Evolutionary conservation across 768 basidiomycete genomes (phyloP).

Genomic region (Hydnomerulius pinastri): DNA sequence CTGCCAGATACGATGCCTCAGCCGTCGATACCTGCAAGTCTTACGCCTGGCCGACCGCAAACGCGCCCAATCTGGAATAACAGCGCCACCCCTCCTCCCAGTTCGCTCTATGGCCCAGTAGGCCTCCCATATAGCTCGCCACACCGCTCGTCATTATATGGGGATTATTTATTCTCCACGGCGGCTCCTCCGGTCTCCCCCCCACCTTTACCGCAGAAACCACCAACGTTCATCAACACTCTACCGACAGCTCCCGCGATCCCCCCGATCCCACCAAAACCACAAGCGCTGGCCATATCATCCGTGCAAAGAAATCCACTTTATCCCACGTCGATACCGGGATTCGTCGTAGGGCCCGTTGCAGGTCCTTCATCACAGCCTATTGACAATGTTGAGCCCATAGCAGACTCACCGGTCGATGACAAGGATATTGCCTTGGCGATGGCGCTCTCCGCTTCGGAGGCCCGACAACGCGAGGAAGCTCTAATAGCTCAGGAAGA

Average conservation of each 20-base stretch:
- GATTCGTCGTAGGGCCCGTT: constrained; percentile 15
- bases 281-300: constrained; percentile 18
- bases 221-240: constrained; percentile 24
- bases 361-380: constrained; percentile 8
- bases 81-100: constrained; percentile 2
- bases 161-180: constrained; percentile 27
- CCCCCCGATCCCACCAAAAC: constrained; percentile 46
- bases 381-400: constrained; percentile 2
- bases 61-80: constrained; percentile 22
- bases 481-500: constrained; percentile 48
- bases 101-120: constrained; percentile 8
- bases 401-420: constrained; percentile 30
- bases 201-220: constrained; percentile 34
- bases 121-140: constrained; percentile 13
- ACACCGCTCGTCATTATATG: constrained; percentile 23
- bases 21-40: constrained; percentile 23
- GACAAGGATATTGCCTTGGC: constrained; percentile 51
- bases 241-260: constrained; percentile 33
- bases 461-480: constrained; percentile 33
- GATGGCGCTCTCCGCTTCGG: constrained; percentile 46
- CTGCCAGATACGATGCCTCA: constrained; percentile 6
- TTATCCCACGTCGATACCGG: constrained; percentile 34
- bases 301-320: constrained; percentile 29
- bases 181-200: constrained; percentile 20
- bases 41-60: constrained; percentile 25